These are phyloP conservation scores for Penicillium sp. DNA, from an alignment of 2,329 filamentous ascomycete species.

Conservation along the genomic window DNA sequence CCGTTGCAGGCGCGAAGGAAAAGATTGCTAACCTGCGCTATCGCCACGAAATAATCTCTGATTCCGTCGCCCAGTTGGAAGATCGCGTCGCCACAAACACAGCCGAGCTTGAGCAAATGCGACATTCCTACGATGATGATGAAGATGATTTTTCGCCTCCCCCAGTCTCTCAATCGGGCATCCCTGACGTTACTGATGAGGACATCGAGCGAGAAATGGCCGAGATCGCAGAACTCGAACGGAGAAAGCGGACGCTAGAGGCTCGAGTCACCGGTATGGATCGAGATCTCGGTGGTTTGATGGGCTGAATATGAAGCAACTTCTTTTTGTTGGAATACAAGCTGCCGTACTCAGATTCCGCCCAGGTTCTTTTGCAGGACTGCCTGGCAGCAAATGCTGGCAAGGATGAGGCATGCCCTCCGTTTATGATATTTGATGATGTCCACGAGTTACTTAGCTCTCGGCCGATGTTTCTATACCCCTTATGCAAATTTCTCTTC, in stretches of 20 bases:
- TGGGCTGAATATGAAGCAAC: slow-evolving; percentile 51
- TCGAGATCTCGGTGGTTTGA: slow-evolving; percentile 66
- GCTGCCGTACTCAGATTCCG: not conserved
- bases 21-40: slow-evolving; percentile 73
- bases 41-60: slow-evolving; percentile 71
- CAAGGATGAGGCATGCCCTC: not conserved
- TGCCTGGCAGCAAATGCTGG: not conserved
- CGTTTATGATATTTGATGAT: slow-evolving; percentile 5
- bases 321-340: not conserved
- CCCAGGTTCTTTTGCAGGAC: not conserved
- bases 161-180: slow-evolving; percentile 26
- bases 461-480: slow-evolving; percentile 1
- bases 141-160: slow-evolving; percentile 59
- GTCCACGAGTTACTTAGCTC: not conserved
- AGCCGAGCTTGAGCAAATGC: slow-evolving; percentile 73
- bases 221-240: slow-evolving; percentile 65
- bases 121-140: slow-evolving; percentile 60
- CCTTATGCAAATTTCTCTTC: not conserved
- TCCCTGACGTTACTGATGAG: slow-evolving; percentile 43
- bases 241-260: slow-evolving; percentile 65
- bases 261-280: slow-evolving; percentile 70
- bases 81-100: slow-evolving; percentile 76
- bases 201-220: slow-evolving; percentile 53
- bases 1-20: slow-evolving; percentile 76
- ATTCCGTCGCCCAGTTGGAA: slow-evolving; percentile 81